Base-by-base conservation (phyloP, 352 stramenopile species). In the Aphanomyces invadans region DNA sequence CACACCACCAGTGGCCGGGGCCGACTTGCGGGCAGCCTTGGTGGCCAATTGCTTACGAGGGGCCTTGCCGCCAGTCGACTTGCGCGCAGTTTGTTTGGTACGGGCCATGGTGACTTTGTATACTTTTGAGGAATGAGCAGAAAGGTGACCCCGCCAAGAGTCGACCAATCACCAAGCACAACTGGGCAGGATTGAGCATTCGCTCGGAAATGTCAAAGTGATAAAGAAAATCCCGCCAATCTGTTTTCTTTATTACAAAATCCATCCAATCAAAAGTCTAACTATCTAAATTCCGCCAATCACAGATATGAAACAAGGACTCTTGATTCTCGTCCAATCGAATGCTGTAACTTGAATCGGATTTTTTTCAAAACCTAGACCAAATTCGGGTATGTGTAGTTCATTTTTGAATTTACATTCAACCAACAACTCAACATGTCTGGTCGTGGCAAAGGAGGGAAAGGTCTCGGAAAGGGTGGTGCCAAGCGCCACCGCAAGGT, bases 401-500 rank as follows among this genome's bases (percentile, higher is more conserved):
- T 23, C n/a, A 52, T 48, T 29, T 51, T 48, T 9, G 31, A 33
- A 15, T 42, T 28, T 12, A 17, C 21, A 32, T 49, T 48, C 55
- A 45, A 19, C 12, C 26, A 49, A 55, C 61, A 74, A 44, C 70
- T 69, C 62, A 87, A 74, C 60, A 93, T 92, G 83, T 90, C 80
- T 83, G 82, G 79, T 71, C 79, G 83, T 74, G 83, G 83, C 45
- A 92, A 90, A 73, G 82, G 83, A 29, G 80, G 83, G 55, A 89
- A 90, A 69, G 83, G 81, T 74, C 71, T 91, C 32, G 83, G 83
- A 72, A 92, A 92, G 74, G 83, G 84, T 75, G 93, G 93, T 72
- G 92, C 93, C 71, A 98, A 98, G 88, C 90, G 93, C 83, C 95
- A 98, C 76, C 84, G 92, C 71, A 98, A 98, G 85, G 92, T 98